phyloP scores from a whole-genome alignment of 2,329 filamentous ascomycete genomes.

The Seiridium unicorne region DNA sequence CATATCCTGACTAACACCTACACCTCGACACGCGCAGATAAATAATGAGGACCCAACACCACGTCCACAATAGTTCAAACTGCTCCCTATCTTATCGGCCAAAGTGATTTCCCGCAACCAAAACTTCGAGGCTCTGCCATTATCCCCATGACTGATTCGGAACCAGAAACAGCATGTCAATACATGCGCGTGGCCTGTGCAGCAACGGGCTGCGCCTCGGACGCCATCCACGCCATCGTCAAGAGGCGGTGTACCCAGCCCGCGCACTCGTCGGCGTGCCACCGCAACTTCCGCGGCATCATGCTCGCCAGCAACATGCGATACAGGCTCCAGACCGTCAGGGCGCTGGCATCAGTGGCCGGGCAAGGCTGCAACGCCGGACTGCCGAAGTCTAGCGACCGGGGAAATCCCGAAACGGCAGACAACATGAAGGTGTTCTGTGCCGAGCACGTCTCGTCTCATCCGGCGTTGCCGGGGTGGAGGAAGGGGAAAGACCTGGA shows the following conservation, averaged over 20 bases:
- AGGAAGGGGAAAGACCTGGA: background rate
- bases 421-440: background rate
- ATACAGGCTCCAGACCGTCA: background rate
- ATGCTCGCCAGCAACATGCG: background rate
- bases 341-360: background rate
- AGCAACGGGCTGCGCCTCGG: background rate
- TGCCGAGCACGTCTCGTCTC: background rate
- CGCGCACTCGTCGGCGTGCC: background rate
- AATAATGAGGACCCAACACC: no score
- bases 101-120: no score
- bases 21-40: no score
- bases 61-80: no score
- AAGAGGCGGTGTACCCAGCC: background rate
- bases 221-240: background rate
- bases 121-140: no score
- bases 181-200: background rate
- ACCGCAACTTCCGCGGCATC: background rate
- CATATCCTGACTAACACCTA: no score
- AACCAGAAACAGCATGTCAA: background rate
- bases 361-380: background rate
- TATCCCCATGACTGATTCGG: no score
- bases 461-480: background rate
- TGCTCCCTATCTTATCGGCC: no score
- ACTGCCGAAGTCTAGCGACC: background rate
- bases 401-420: background rate